Conservation (phyloP, 2,329 filamentous ascomycete species). For the Scytalidium sp. region DNA sequence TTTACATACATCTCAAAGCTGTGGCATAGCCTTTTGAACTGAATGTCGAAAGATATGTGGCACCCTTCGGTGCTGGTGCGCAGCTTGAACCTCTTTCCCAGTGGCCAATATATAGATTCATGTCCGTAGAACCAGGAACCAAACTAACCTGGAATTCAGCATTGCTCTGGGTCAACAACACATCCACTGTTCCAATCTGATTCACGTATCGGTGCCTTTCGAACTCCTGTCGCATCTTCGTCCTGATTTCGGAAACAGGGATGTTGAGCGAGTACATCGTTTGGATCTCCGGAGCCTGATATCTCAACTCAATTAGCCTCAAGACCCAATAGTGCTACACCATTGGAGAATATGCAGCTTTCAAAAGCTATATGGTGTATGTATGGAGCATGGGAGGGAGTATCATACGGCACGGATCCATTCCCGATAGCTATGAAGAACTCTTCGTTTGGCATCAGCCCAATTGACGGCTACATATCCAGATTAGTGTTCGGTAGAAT, state of each 20-base stretch:
- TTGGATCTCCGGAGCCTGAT: slow-evolving; percentile 94
- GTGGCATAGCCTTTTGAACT: too few species aligned
- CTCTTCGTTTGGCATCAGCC: slow-evolving; percentile 82
- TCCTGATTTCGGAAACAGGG: slow-evolving; percentile 82
- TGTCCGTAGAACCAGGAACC: slow-evolving; percentile 1
- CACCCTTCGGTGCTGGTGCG: too few species aligned
- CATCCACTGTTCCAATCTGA: slow-evolving; percentile 83
- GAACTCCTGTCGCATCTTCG: slow-evolving; percentile 94
- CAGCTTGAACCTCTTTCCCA: not conserved
- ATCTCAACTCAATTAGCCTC: slow-evolving; percentile 11
- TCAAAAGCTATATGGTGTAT: not conserved
- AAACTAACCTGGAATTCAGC: slow-evolving; percentile 81
- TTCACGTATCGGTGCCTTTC: slow-evolving; percentile 92
- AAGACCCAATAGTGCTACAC: too few species aligned
- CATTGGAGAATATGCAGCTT: not conserved
- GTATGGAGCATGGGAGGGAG: slow-evolving; percentile 5
- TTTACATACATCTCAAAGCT: too few species aligned
- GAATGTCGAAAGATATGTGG: too few species aligned
- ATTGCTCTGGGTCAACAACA: slow-evolving; percentile 86
- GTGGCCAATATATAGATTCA: not conserved
- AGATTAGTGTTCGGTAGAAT: slow-evolving; percentile 49
- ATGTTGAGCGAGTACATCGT: slow-evolving; percentile 94
- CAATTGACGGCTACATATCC: slow-evolving; percentile 72
- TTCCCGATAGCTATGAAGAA: slow-evolving; percentile 85
- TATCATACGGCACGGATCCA: slow-evolving; percentile 91